Conservation (phyloP, 805 yeast species). For the Candida manassasensis region DNA sequence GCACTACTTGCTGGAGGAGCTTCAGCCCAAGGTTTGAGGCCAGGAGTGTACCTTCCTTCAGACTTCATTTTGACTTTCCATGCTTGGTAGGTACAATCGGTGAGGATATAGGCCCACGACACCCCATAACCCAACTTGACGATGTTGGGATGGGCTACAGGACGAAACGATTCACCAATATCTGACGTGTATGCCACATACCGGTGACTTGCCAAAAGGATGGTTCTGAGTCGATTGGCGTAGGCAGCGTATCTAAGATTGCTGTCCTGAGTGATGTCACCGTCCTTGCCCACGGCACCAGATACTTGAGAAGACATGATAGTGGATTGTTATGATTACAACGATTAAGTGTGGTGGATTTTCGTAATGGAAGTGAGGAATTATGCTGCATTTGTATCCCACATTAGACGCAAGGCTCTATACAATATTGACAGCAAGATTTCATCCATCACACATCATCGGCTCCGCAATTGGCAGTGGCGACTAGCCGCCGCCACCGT, state of each 20-base stretch:
- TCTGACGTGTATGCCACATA: constrained; percentile 86
- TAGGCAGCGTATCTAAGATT: constrained; percentile 75
- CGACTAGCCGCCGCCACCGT: too few species aligned
- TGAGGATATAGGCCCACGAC: constrained; percentile 71
- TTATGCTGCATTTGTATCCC: too few species aligned
- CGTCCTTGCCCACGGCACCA: neutral
- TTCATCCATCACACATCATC: too few species aligned
- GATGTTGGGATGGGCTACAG: constrained; percentile 66
- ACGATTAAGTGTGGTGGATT: too few species aligned
- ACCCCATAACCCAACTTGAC: constrained; percentile 66
- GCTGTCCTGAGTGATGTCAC: constrained; percentile 2
- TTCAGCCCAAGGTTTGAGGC: constrained; percentile 64
- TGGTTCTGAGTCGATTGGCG: constrained; percentile 69
- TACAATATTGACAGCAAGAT: too few species aligned
- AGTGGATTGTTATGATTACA: too few species aligned
- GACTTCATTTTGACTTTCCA: constrained; percentile 67
- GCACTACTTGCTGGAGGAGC: constrained; percentile 38
- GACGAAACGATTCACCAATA: constrained; percentile 82
- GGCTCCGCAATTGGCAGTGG: too few species aligned
- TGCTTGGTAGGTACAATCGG: constrained; percentile 69
- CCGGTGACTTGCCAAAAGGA: constrained; percentile 67
- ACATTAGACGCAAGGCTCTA: too few species aligned
- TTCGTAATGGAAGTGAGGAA: too few species aligned
- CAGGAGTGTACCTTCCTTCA: constrained; percentile 59
- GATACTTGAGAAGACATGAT: too few species aligned